These are phyloP conservation scores for Sherardia arvensis DNA, from an alignment of 257 asterid species.

Conservation along the genomic window DNA sequence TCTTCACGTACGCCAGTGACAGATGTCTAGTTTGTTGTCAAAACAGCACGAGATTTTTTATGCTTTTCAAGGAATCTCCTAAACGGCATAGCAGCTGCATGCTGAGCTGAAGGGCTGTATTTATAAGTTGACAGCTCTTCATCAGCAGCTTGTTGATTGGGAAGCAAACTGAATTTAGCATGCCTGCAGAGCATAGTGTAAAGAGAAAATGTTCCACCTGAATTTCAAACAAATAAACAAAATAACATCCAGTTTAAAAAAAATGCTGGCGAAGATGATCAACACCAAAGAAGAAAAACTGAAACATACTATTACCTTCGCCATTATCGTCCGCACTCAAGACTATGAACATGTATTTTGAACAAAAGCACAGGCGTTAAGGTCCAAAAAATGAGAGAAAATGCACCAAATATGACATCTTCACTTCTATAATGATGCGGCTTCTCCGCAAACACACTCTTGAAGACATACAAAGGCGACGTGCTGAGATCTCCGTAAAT, in stretches of 20 bases:
- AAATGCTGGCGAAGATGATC: slow-evolving; percentile 12
- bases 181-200: slow-evolving; percentile 90
- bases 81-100: slow-evolving; percentile 42
- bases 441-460: slow-evolving; percentile 62
- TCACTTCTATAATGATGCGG: slow-evolving; percentile 46
- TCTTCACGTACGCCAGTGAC: no score
- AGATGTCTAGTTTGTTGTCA: no score
- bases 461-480: slow-evolving; percentile 84
- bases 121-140: slow-evolving; percentile 86
- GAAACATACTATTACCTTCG: slow-evolving; percentile 52
- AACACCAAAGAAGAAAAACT: neutral
- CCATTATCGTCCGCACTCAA: slow-evolving; percentile 85
- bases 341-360: slow-evolving; percentile 58
- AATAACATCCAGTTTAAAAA: neutral
- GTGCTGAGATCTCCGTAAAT: slow-evolving; percentile 96
- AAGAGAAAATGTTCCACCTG: slow-evolving; percentile 97
- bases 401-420: slow-evolving; percentile 78
- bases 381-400: slow-evolving; percentile 92
- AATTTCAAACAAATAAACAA: no score
- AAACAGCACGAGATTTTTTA: slow-evolving; percentile 51
- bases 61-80: slow-evolving; percentile 81
- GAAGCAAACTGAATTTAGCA: slow-evolving; percentile 89
- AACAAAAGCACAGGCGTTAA: slow-evolving; percentile 83
- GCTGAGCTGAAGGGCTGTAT: slow-evolving; percentile 55
- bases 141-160: slow-evolving; percentile 98